Evolutionary conservation across 2,329 filamentous ascomycete genomes (phyloP).

Genomic region (Calonectria multiphialidica): DNA sequence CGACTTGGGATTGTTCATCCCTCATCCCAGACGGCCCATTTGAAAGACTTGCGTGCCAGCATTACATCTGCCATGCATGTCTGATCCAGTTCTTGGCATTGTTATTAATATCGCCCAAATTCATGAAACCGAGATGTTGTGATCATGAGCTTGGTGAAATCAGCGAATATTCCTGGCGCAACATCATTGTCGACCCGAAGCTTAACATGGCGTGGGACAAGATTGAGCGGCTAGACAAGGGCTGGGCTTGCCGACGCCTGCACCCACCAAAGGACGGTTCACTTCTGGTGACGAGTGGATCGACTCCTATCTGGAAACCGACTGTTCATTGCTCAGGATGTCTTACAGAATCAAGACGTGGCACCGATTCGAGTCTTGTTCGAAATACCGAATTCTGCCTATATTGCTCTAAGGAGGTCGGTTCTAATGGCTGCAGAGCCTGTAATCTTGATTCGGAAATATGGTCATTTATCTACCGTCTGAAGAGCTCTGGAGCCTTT

Average conservation of each 20-base stretch:
- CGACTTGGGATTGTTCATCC: not conserved
- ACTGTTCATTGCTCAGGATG: not conserved
- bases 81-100: not conserved
- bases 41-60: not conserved
- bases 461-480: not conserved
- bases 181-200: not conserved
- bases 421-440: not conserved
- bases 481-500: not conserved
- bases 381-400: not conserved
- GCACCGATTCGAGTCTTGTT: not conserved
- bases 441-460: not conserved
- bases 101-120: not conserved
- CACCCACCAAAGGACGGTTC: not conserved
- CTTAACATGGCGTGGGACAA: not conserved
- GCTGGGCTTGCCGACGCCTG: not conserved
- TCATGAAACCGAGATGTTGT: not conserved
- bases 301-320: not conserved
- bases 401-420: not conserved
- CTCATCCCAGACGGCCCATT: not conserved
- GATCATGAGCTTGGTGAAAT: not conserved
- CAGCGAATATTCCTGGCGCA: not conserved
- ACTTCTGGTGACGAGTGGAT: not conserved
- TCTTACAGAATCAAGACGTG: not conserved
- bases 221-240: not conserved
- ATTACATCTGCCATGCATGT: not conserved